Percentiles rank a stretch among this genome's conserved stretches.
Evolutionary conservation across 805 yeast genomes (phyloP).

Genomic region (Lachancea kluyveri): DNA sequence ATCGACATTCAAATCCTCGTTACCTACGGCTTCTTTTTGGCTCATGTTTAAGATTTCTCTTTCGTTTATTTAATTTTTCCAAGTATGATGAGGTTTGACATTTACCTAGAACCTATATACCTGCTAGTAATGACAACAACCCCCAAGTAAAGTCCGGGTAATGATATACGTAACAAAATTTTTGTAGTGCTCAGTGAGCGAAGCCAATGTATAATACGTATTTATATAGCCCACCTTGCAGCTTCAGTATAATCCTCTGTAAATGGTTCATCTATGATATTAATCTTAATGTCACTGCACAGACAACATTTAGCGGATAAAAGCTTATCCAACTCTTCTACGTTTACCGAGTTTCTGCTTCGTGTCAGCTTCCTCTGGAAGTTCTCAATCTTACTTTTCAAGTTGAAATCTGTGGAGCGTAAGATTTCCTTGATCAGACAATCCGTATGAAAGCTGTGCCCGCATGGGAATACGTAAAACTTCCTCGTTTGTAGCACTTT

Average conservation of each 20-base stretch:
- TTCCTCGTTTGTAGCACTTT: conserved; percentile 63
- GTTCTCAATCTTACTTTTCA: conserved; percentile 55
- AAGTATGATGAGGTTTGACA: no score
- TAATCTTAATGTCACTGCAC: conserved; percentile 71
- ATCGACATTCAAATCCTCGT: conserved; percentile 10
- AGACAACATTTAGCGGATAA: conserved; percentile 62
- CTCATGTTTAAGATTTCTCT: conserved; percentile 1
- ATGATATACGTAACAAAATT: no score
- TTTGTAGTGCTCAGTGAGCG: no score
- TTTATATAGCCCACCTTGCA: conserved; percentile 44
- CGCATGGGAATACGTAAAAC: conserved; percentile 82
- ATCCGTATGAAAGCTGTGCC: conserved; percentile 83
- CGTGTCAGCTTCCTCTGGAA: conserved; percentile 22
- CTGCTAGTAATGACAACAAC: conserved; percentile 50
- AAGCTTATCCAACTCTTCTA: conserved; percentile 50
- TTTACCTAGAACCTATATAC: no score
- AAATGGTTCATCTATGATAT: conserved; percentile 60
- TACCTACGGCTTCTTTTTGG: conserved; percentile 3
- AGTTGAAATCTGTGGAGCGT: conserved; percentile 57
- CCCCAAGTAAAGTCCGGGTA: conserved; percentile 49
- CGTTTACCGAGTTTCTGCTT: conserved; percentile 23
- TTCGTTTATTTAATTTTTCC: background rate
- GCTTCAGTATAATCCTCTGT: conserved; percentile 37
- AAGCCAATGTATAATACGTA: background rate
- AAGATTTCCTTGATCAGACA: conserved; percentile 65